Evolutionary conservation across 2,329 filamentous ascomycete species (phyloP).

Genomic region (Penicillium frequentans): DNA sequence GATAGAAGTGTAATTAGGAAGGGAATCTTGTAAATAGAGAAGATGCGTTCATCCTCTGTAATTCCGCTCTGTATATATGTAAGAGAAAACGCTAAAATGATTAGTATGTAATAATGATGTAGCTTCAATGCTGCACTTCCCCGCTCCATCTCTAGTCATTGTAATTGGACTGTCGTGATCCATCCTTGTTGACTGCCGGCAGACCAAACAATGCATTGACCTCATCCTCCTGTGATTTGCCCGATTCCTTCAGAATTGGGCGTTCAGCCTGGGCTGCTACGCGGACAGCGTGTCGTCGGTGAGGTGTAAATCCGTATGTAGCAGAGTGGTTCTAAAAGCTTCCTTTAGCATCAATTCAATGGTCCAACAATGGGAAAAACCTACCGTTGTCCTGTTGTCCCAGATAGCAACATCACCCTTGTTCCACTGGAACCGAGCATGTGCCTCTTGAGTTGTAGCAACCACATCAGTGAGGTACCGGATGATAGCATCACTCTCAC

Average conservation of each 20-base stretch:
- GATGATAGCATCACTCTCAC: constrained; percentile 55
- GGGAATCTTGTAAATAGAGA: no score
- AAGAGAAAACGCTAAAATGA: background rate
- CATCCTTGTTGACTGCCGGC: constrained; percentile 56
- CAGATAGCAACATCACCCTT: constrained; percentile 67
- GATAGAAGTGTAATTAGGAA: no score
- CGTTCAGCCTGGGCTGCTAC: constrained; percentile 50
- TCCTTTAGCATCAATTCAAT: constrained; percentile 1
- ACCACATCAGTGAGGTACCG: constrained; percentile 56
- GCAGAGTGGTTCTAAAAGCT: constrained; percentile 52
- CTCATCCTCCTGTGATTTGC: constrained; percentile 58
- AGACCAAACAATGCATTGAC: constrained; percentile 49
- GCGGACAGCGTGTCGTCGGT: constrained; percentile 56
- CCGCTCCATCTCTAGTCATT: constrained; percentile 46
- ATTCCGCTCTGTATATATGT: background rate
- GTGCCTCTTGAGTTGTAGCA: constrained; percentile 64
- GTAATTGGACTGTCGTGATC: constrained; percentile 57
- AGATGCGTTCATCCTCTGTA: background rate
- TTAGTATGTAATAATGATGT: background rate
- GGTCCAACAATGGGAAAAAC: constrained; percentile 12
- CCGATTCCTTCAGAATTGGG: constrained; percentile 45
- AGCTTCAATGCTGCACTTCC: background rate
- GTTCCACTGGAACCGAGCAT: constrained; percentile 66
- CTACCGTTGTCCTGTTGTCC: constrained; percentile 62
- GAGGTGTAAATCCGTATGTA: constrained; percentile 58